A percentile compares a stretch with the other conserved stretches of the same genome.
Evolutionary conservation across 331 rosid species (phyloP).

Genomic region (Spiraea crenata): DNA sequence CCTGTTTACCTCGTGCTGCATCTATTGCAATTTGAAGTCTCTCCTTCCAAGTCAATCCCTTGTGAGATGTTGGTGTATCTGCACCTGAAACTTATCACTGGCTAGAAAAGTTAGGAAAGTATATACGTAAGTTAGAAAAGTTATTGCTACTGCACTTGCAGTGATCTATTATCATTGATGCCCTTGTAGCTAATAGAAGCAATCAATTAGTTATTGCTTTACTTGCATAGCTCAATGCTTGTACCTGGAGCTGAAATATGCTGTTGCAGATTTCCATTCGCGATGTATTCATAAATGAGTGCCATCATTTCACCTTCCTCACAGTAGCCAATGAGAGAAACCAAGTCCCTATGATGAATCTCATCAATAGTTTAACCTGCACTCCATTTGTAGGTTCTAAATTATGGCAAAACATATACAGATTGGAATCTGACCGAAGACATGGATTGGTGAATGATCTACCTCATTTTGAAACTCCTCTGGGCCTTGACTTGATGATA

Average conservation of each 20-base stretch:
- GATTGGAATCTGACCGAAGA: neutral
- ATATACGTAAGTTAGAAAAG: neutral
- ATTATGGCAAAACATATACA: neutral
- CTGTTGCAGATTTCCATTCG: neutral
- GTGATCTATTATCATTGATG: no score
- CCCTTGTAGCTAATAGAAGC: no score
- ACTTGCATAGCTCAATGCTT: neutral
- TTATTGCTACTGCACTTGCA: neutral
- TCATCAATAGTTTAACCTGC: neutral
- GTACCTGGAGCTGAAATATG: neutral
- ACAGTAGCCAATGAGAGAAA: conserved; percentile 5
- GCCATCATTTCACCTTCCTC: conserved; percentile 1
- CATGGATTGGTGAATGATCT: neutral
- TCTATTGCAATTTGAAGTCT: conserved; percentile 7
- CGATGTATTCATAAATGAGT: conserved; percentile 7
- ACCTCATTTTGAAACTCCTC: neutral
- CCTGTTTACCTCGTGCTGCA: conserved; percentile 2
- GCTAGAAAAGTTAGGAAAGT: neutral
- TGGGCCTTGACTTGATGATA: neutral
- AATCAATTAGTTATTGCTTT: neutral
- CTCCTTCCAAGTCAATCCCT: neutral
- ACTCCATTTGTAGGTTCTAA: neutral
- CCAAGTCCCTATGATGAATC: conserved; percentile 9
- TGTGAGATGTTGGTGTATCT: neutral
- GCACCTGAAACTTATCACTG: no score